Base-by-base conservation (phyloP, 768 basidiomycete species). In the Tricholoma sp. region DNA sequence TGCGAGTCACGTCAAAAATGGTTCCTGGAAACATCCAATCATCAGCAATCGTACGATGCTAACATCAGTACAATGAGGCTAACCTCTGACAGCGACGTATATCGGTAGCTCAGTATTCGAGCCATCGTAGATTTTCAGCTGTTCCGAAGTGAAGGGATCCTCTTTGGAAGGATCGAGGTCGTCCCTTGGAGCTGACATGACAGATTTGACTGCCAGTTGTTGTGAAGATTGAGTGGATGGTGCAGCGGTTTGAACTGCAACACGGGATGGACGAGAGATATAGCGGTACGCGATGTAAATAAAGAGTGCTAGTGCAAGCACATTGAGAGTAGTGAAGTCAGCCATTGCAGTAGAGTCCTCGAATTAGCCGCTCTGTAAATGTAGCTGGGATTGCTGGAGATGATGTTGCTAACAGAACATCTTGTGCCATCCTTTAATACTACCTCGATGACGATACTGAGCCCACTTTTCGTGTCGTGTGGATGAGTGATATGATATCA, bases 31-130 rank as follows among this genome's bases (percentile, higher is more conserved):
- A n/a, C n/a, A n/a, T n/a, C n/a, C n/a, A n/a, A n/a, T n/a, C n/a
- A 44, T 44, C n/a, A 41, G 39, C 39, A 18, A 41, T 17, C 1
- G 5, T 7, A 15, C 9, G 12, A 28, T 34, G 15, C 36, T 48
- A 44, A 34, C 6, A 45, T n/a, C 50, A 6, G 6, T 17, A 20
- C 20, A 44, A 24, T n/a, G 20, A 10, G 24, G 63, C 67, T 44
- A 56, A 86, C 91, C 92, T 78, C 96, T 98, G 74, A 98, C 94
- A 24, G 92, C 88, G 44, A 98, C 88, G 62, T 89, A 94, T 59
- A 98, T 91, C 0, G 92, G 91, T 62, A 82, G 83, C 39, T 70
- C 64, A 0, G 77, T 66, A 59, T 85, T 81, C 9, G 51, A 73
- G 15, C 95, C 95, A 69, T 94, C 84, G 68, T 77, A 93, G 63